Conservation (phyloP, 305 asterid species). For the Solanum hybrid region DNA sequence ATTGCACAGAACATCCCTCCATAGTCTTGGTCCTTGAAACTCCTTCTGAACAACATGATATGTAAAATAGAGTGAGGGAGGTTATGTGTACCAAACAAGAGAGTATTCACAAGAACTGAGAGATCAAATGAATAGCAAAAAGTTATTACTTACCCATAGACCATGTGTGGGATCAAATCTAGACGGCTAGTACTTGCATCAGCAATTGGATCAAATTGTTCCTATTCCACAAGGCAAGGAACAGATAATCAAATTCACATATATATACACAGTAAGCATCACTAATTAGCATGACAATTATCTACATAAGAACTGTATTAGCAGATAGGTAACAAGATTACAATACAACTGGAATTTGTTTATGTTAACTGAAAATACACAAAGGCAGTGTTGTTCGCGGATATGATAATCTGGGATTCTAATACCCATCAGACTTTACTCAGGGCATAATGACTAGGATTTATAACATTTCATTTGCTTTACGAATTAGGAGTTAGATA, state of each 20-base stretch:
- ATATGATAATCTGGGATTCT: neutral
- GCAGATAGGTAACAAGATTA: neutral
- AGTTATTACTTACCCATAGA: slow-evolving; percentile 53
- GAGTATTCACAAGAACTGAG: neutral
- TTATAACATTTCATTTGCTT: neutral
- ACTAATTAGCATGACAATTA: neutral
- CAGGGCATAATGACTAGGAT: neutral
- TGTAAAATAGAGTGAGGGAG: neutral
- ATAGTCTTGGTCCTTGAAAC: slow-evolving; percentile 54
- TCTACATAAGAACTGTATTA: neutral
- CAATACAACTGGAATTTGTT: neutral
- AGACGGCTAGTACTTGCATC: slow-evolving; percentile 51
- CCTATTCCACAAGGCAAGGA: slow-evolving; percentile 31
- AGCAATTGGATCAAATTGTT: slow-evolving; percentile 74
- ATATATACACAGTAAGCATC: neutral
- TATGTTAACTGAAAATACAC: neutral
- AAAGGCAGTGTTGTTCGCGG: neutral
- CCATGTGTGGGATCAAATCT: slow-evolving; percentile 77
- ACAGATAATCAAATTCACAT: neutral
- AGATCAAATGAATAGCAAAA: neutral
- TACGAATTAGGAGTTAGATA: neutral
- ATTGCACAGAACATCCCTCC: slow-evolving; percentile 75
- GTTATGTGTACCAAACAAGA: neutral
- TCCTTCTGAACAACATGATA: slow-evolving; percentile 37
- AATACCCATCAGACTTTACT: neutral